A percentile compares a stretch with the other conserved stretches of the same genome.
Conservation (phyloP, 805 yeast species). For the Scheffersomyces coipomensis region DNA sequence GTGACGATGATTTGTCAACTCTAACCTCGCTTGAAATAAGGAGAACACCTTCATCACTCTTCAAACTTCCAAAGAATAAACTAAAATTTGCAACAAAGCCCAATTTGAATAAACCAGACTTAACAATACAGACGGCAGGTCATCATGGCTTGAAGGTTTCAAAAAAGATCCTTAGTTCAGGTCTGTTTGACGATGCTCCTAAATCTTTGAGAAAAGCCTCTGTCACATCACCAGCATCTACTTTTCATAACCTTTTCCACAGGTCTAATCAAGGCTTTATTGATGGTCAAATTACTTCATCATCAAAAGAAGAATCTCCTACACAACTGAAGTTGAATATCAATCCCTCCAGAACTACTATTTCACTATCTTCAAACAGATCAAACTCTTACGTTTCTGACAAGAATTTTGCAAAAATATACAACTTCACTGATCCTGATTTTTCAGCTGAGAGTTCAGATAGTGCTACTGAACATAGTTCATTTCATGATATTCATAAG, state of each 20-base stretch:
- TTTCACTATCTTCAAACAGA: conserved; percentile 32
- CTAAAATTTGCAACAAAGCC: conserved; percentile 11
- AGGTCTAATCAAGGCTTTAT: conserved; percentile 15
- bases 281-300: conserved; percentile 5
- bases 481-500: conserved; percentile 24
- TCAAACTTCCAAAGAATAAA: conserved; percentile 8
- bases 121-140: conserved; percentile 28
- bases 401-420: conserved; percentile 25
- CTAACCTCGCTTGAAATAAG: not conserved
- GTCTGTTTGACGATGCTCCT: conserved; percentile 13
- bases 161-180: conserved; percentile 20
- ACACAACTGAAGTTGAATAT: conserved; percentile 5
- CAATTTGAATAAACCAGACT: conserved; percentile 20
- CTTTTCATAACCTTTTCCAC: conserved; percentile 34
- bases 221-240: conserved; percentile 28
- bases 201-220: conserved; percentile 17
- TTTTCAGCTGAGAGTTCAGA: conserved; percentile 24
- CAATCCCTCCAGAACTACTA: conserved; percentile 16
- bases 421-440: conserved; percentile 33
- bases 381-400: conserved; percentile 33
- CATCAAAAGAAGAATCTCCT: conserved; percentile 13
- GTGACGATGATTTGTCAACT: conserved; percentile 7
- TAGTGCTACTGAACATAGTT: conserved; percentile 14
- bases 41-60: not conserved
- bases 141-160: conserved; percentile 21